These are phyloP conservation scores for Penicillium sp. DNA, from an alignment of 2,329 filamentous ascomycete genomes.

Conservation along the genomic window DNA sequence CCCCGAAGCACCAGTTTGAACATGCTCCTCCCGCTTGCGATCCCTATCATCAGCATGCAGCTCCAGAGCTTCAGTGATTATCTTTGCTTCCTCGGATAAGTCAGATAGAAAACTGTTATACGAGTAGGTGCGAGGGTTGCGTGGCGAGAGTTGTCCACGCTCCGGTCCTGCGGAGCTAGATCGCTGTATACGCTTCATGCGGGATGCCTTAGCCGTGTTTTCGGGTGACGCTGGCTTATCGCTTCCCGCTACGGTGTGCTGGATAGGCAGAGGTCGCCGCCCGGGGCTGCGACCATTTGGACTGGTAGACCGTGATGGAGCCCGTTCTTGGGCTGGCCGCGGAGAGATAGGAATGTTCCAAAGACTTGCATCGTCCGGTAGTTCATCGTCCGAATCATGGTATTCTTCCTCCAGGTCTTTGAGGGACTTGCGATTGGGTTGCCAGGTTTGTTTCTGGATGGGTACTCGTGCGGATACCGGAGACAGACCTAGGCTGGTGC, in stretches of 20 bases:
- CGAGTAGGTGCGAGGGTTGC: conserved; percentile 54
- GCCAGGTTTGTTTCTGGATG: conserved; percentile 42
- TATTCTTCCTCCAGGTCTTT: conserved; percentile 52
- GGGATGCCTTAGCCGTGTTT: conserved; percentile 33
- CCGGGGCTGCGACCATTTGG: conserved; percentile 44
- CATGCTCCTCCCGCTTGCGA: conserved; percentile 46
- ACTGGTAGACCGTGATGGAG: conserved; percentile 42
- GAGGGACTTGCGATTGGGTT: conserved; percentile 47
- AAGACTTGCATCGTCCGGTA: conserved; percentile 52
- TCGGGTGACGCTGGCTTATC: conserved; percentile 27
- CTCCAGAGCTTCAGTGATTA: conserved; percentile 60
- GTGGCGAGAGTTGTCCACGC: conserved; percentile 42
- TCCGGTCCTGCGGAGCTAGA: conserved; percentile 45
- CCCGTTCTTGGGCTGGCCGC: conserved; percentile 42
- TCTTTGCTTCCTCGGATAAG: conserved; percentile 60
- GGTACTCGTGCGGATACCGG: conserved; percentile 26
- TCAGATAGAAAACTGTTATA: conserved; percentile 60
- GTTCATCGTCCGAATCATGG: conserved; percentile 52
- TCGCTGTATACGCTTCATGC: conserved; percentile 32
- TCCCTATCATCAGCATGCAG: conserved; percentile 55
- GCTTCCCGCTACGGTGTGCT: conserved; percentile 37
- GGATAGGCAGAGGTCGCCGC: conserved; percentile 45
- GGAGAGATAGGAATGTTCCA: conserved; percentile 54
- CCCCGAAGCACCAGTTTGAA: conserved; percentile 47
- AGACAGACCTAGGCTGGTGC: conserved; percentile 30